Evolutionary conservation across 257 asterid species (phyloP).

Genomic region (Rubia yunnanensis): DNA sequence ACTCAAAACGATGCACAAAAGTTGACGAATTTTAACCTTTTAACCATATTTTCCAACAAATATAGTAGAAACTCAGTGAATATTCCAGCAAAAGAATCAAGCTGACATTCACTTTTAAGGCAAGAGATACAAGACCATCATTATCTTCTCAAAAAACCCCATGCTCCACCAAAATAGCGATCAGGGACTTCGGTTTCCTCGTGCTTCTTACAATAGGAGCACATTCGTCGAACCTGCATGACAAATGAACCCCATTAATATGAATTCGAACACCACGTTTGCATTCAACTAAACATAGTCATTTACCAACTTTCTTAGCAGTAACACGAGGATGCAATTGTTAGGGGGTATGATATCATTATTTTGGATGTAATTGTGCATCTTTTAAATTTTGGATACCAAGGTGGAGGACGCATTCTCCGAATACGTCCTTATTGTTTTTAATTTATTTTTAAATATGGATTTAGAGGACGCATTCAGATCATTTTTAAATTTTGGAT

Average conservation of each 20-base stretch:
- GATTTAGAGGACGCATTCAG: too few species aligned
- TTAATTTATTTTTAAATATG: too few species aligned
- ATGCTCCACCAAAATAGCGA: conserved; percentile 74
- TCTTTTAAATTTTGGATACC: too few species aligned
- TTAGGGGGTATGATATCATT: too few species aligned
- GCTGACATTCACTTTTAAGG: background rate
- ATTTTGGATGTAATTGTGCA: too few species aligned
- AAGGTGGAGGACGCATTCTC: too few species aligned
- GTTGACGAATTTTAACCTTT: too few species aligned
- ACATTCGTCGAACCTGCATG: conserved; percentile 51
- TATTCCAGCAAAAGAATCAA: background rate
- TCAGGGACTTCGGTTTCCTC: conserved; percentile 72
- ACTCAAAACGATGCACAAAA: too few species aligned
- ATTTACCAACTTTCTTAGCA: conserved; percentile 42
- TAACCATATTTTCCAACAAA: too few species aligned
- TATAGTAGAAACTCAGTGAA: background rate
- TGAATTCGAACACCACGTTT: background rate
- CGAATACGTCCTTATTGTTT: too few species aligned
- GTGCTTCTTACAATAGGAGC: conserved; percentile 69
- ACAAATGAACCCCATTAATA: conserved; percentile 5
- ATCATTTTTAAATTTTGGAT: too few species aligned
- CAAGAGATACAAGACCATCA: background rate
- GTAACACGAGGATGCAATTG: conserved; percentile 61
- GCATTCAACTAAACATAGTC: background rate
- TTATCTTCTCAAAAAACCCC: conserved; percentile 89